A percentile compares a stretch with the other conserved stretches of the same genome.
phyloP scores from a whole-genome alignment of 768 basidiomycete genomes.

The Boletus pseudo-olivaceus region DNA sequence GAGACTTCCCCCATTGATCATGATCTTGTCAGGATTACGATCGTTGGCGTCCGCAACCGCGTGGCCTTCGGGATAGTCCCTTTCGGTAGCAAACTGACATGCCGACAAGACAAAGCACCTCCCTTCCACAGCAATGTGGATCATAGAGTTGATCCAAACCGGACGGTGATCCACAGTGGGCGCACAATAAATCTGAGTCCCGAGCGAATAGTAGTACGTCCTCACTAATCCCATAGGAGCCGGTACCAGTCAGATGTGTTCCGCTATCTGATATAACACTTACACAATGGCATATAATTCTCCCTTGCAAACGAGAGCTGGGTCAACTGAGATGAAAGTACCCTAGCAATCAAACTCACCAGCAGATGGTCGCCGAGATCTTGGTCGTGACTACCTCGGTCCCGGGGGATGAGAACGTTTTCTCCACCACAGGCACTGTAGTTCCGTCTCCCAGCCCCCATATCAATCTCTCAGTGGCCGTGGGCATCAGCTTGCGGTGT shows the following conservation, averaged over 20 bases:
- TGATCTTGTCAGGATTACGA: slow-evolving; percentile 44
- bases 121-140: slow-evolving; percentile 64
- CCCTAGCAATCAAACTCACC: slow-evolving; percentile 34
- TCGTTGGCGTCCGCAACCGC: slow-evolving; percentile 37
- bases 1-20: slow-evolving; percentile 61
- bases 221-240: slow-evolving; percentile 40
- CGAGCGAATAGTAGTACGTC: slow-evolving; percentile 54
- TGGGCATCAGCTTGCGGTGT: slow-evolving; percentile 64
- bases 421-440: slow-evolving; percentile 48
- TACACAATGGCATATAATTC: slow-evolving; percentile 65
- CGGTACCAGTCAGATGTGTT: not conserved
- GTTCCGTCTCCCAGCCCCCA: slow-evolving; percentile 61
- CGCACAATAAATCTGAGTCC: slow-evolving; percentile 60
- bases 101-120: slow-evolving; percentile 67
- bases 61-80: slow-evolving; percentile 50
- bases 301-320: slow-evolving; percentile 44
- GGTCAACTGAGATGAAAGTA: not conserved
- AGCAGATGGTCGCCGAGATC: slow-evolving; percentile 56
- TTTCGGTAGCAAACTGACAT: slow-evolving; percentile 54
- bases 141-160: slow-evolving; percentile 55
- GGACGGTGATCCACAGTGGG: slow-evolving; percentile 62
- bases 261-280: slow-evolving; percentile 16
- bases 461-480: slow-evolving; percentile 54
- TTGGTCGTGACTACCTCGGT: slow-evolving; percentile 36
- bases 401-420: slow-evolving; percentile 32